Evolutionary conservation across 2,329 filamentous ascomycete genomes (phyloP).

Genomic region (Colletotrichum plurivorum): DNA sequence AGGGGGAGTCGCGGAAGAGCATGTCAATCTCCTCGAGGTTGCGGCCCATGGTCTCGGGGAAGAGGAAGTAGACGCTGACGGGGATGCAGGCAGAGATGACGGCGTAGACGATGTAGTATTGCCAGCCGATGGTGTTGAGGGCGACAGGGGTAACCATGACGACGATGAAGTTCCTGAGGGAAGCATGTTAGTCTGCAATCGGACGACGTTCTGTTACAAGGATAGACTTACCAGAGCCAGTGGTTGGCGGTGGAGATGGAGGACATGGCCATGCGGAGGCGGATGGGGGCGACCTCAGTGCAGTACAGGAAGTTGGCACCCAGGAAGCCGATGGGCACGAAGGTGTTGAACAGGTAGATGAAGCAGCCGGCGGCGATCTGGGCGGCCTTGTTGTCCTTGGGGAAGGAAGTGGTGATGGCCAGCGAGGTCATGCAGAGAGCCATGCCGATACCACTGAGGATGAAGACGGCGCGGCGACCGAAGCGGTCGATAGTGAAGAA

Average conservation of each 20-base stretch:
- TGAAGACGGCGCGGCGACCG: constrained; percentile 65
- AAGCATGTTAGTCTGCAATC: constrained; percentile 9
- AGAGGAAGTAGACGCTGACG: constrained; percentile 59
- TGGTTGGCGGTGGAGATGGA: constrained; percentile 69
- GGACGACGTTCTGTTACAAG: neutral
- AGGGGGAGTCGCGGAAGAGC: constrained; percentile 58
- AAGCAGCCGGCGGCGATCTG: constrained; percentile 68
- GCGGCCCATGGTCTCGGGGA: constrained; percentile 65
- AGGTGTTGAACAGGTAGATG: constrained; percentile 73
- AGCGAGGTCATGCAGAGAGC: constrained; percentile 67
- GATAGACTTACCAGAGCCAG: constrained; percentile 57
- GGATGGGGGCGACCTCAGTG: constrained; percentile 68
- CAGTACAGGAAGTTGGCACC: constrained; percentile 74
- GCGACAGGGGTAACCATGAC: constrained; percentile 61
- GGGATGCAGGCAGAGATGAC: constrained; percentile 61
- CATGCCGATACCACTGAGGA: constrained; percentile 67
- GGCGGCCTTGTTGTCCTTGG: constrained; percentile 58
- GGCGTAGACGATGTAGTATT: constrained; percentile 66
- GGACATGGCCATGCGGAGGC: constrained; percentile 67
- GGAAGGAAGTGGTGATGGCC: constrained; percentile 65
- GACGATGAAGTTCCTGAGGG: constrained; percentile 57
- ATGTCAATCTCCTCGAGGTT: constrained; percentile 62
- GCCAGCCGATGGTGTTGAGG: constrained; percentile 64
- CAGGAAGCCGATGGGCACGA: constrained; percentile 71
- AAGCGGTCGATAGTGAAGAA: constrained; percentile 66